Evolutionary conservation across 768 basidiomycete genomes (phyloP), one percentile per base, ranked within the genome.

Genomic region (Amanita pseudoporphyria): DNA sequence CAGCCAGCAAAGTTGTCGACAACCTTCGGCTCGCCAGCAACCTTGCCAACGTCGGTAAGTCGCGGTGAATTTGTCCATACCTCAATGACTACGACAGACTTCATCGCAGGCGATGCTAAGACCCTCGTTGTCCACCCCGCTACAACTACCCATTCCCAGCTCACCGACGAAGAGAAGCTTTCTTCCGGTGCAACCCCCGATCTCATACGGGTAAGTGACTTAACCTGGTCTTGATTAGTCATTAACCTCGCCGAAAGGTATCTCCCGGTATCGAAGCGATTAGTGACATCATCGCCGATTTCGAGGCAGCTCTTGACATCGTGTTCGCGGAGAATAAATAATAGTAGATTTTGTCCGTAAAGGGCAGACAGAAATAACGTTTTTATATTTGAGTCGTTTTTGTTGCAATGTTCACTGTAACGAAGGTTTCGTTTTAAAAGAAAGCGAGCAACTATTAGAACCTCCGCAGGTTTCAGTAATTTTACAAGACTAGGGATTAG

Each of bases 61-160:
- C 42, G n/a, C n/a, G n/a, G n/a, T n/a, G n/a, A n/a, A n/a, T 13
- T 13, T 21, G 18, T 6, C 9, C 18, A 35, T 16, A 19, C 30
- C n/a, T 30, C 45, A 13, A 19, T 28, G 26, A 28, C 26, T 7
- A 28, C 7, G 26, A 28, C 26, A 4, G 7, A 28, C 26, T 7
- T 28, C 19, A 14, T 16, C 32, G 19, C 51, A 72, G 77, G 80
- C 22, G 82, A 84, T 52, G 79, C 82, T n/a, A 87, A 89, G 66
- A 87, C 82, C 6, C 74, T 90, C 13, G 82, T 86, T 35, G 85
- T 89, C 51, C 83, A 86, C 58, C 86, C 87, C 1, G 83, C 81
- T 4, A 75, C 77, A 19, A 88, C 88, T 19, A 90, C 87, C 0
- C 87, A 91, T 58, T 70, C 78, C 33, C 85, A 88, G 62, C 68